Evolutionary conservation across 129 eudicot genomes (phyloP), one percentile per base, ranked within the genome.

Genomic region (Flaveria trinervia): DNA sequence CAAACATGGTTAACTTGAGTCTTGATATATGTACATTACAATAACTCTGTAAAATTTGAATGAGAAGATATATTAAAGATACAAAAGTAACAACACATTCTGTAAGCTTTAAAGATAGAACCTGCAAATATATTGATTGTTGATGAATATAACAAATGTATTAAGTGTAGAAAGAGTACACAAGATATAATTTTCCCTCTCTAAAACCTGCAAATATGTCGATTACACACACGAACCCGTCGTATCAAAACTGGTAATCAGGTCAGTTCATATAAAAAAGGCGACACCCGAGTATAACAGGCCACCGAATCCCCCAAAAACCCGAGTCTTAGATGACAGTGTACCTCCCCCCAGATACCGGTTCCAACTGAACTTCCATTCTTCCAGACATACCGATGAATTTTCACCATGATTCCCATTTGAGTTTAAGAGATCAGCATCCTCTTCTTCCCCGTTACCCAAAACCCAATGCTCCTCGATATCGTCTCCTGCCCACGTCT

Each of bases 301-400:
- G 41, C 54, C 69, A 65, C 78, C 78, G 55, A 15, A 57, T 57
- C 50, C 46, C 3, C 14, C 25, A 60, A 78, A 18, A 49, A 10
- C 61, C 43, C 39, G 45, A 46, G 65, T 55, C 33, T 80, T 57
- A 80, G 30, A 80, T 80, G 25, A 80, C 52, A 1, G 76, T 80
- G 70, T 80, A 80, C 71, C 84, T 74, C 10, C 70, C 80, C 6
- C 79, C 84, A 6, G 84, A 28, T 74, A 87, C 65, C 9, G 98
- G 92, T 82, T 89, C 97, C 46, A 94, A 81, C 81, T 94, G 98
- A 78, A 94, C 73, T 85, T 93, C 98, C 96, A 83, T 85, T 83
- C 86, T 79, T 25, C 81, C 93, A 3, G 91, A 64, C 17, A 74
- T 43, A 68, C 59, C 12, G 89, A 71, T 68, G 86, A 93, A 79